These are phyloP conservation scores for Haplosporangium gracile DNA, from an alignment of 192 early-diverging fungal species.

Conservation along the genomic window DNA sequence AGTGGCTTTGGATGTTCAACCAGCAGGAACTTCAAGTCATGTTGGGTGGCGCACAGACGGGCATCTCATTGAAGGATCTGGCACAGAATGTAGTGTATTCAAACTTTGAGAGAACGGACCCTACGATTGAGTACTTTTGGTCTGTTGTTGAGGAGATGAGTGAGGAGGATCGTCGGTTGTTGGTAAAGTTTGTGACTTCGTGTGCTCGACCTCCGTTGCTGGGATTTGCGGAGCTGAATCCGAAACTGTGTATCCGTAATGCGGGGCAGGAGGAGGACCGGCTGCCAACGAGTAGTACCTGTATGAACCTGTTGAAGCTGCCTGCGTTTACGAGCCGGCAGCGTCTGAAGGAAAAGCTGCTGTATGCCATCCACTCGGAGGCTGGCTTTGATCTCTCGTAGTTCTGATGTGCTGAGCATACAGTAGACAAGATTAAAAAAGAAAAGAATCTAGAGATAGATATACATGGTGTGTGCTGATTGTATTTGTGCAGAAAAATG, in stretches of 20 bases:
- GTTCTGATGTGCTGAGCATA: neutral
- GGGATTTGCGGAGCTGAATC: constrained; percentile 85
- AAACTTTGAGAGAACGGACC: constrained; percentile 77
- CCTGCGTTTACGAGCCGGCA: constrained; percentile 77
- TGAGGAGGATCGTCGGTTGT: constrained; percentile 63
- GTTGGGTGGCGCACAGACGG: constrained; percentile 81
- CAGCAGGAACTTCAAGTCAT: constrained; percentile 93
- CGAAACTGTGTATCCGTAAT: constrained; percentile 78
- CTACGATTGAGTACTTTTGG: constrained; percentile 83
- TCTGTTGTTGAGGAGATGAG: constrained; percentile 57
- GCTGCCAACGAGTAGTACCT: constrained; percentile 85
- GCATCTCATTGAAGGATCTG: constrained; percentile 86
- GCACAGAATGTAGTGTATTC: constrained; percentile 80
- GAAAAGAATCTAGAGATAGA: neutral
- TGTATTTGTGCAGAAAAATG: neutral
- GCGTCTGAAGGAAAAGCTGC: constrained; percentile 80
- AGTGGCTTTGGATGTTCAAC: constrained; percentile 95
- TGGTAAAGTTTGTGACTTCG: constrained; percentile 92
- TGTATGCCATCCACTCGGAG: constrained; percentile 87
- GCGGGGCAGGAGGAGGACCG: constrained; percentile 77
- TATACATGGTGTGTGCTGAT: too few species aligned
- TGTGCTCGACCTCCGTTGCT: constrained; percentile 92
- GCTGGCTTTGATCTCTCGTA: constrained; percentile 95
- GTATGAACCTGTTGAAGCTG: constrained; percentile 93
- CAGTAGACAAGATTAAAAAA: neutral